phyloP scores from a whole-genome alignment of 371 early-diverging fungal species.

The Apophysomyces elegans region DNA sequence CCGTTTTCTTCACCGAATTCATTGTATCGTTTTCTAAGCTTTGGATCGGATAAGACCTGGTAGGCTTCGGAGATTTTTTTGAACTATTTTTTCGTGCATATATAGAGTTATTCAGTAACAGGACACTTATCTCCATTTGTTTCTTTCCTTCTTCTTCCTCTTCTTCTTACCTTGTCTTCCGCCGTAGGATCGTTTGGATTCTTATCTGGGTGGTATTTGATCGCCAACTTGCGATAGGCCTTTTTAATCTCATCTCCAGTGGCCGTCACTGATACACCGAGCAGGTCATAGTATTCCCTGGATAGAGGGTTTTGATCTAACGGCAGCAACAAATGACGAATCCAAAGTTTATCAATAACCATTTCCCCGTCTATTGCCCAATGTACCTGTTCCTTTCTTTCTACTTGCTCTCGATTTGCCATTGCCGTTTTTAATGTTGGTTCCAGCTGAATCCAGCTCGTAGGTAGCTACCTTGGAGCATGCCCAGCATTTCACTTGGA shows the following conservation, averaged over 20 bases:
- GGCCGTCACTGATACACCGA: constrained; percentile 85
- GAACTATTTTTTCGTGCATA: constrained; percentile 51
- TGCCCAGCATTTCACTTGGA: constrained; percentile 57
- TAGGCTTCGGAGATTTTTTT: constrained; percentile 96
- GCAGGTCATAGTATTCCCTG: constrained; percentile 86
- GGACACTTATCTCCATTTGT: constrained; percentile 91
- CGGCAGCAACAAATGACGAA: background rate
- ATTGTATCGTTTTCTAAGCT: constrained; percentile 85
- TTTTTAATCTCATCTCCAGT: constrained; percentile 92
- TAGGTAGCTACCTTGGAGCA: constrained; percentile 53
- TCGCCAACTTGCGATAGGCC: constrained; percentile 89
- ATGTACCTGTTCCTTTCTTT: constrained; percentile 56
- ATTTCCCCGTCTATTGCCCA: constrained; percentile 7
- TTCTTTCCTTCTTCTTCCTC: constrained; percentile 43
- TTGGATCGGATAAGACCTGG: constrained; percentile 88
- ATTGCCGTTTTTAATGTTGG: constrained; percentile 31
- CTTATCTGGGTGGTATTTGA: constrained; percentile 97
- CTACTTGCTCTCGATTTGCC: constrained; percentile 33
- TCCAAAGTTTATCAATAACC: constrained; percentile 13
- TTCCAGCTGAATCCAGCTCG: constrained; percentile 50
- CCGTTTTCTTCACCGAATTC: constrained; percentile 75
- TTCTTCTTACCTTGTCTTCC: constrained; percentile 72
- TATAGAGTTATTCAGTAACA: constrained; percentile 80
- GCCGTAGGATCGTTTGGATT: constrained; percentile 82
- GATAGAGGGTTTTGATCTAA: constrained; percentile 76